Evolutionary conservation across 345 rosid species (phyloP).

Genomic region (Eucalyptus regnans): DNA sequence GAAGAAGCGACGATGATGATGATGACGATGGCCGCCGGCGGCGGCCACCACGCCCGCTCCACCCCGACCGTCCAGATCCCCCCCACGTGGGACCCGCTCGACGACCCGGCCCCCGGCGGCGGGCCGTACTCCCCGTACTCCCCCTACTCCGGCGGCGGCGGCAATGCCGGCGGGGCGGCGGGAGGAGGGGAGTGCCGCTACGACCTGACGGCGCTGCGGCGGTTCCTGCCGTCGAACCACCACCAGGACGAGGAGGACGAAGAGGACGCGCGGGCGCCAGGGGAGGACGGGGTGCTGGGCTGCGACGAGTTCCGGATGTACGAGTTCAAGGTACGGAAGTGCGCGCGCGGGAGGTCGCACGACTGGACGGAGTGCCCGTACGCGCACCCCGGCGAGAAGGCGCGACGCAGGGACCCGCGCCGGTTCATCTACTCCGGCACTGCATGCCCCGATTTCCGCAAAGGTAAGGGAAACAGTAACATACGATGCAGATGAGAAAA

Average conservation of each 20-base stretch:
- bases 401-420: constrained; percentile 9
- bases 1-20: background rate
- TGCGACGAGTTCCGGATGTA: constrained; percentile 20
- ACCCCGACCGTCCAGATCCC: constrained; percentile 55
- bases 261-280: constrained; percentile 25
- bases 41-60: constrained; percentile 23
- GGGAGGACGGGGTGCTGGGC: constrained; percentile 36
- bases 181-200: background rate
- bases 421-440: constrained; percentile 4
- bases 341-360: constrained; percentile 10
- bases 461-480: constrained; percentile 22
- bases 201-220: constrained; percentile 36
- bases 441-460: constrained; percentile 12
- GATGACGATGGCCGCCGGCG: constrained; percentile 12
- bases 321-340: constrained; percentile 6
- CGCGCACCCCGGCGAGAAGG: constrained; percentile 13
- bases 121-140: constrained; percentile 8
- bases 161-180: background rate
- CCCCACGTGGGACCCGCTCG: constrained; percentile 38
- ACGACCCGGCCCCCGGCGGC: constrained; percentile 15
- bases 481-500: background rate
- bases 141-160: background rate
- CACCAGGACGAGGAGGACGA: constrained; percentile 15
- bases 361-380: constrained; percentile 14
- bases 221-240: constrained; percentile 63